A percentile compares a stretch with the other conserved stretches of the same genome.
Evolutionary conservation across 2,329 filamentous ascomycete genomes (phyloP).

Genomic region (Aotearoamyces nothofagi): DNA sequence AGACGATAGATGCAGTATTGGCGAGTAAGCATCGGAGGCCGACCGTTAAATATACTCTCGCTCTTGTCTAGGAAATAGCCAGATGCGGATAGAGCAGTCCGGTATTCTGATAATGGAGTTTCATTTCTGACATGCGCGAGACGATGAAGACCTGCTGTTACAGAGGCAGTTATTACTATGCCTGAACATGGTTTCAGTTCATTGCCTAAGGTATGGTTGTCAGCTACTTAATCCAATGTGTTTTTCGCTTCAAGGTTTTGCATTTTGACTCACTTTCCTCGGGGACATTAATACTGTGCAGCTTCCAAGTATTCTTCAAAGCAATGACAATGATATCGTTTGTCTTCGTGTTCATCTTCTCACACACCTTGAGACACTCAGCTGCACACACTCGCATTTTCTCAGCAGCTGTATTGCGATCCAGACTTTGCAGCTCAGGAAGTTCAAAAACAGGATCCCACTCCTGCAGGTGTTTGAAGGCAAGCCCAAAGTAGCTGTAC

Average conservation of each 20-base stretch:
- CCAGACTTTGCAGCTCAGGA: too few species aligned
- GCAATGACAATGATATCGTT: conserved; percentile 11
- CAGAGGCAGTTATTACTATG: conserved; percentile 11
- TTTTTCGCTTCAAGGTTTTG: too few species aligned
- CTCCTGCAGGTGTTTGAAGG: conserved; percentile 12
- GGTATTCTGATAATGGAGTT: conserved; percentile 15
- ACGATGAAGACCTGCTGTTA: conserved; percentile 14
- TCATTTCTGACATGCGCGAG: conserved; percentile 10
- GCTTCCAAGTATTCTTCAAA: conserved; percentile 7
- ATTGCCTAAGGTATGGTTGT: too few species aligned
- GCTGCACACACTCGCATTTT: conserved; percentile 18
- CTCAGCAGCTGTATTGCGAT: conserved; percentile 15
- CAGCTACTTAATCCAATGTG: too few species aligned
- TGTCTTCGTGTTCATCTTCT: conserved; percentile 8
- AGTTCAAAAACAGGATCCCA: conserved; percentile 12
- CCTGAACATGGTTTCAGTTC: not conserved
- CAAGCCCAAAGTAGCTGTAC: conserved; percentile 15
- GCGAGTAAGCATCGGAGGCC: conserved; percentile 12
- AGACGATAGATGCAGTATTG: conserved; percentile 12
- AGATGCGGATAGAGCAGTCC: conserved; percentile 11
- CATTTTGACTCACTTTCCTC: conserved; percentile 17
- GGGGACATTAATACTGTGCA: conserved; percentile 11
- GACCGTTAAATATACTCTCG: conserved; percentile 12
- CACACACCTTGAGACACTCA: conserved; percentile 10
- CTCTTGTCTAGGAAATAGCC: conserved; percentile 15